Conservation (phyloP, 2,329 filamentous ascomycete species). For the Colletotrichum spinosum region DNA sequence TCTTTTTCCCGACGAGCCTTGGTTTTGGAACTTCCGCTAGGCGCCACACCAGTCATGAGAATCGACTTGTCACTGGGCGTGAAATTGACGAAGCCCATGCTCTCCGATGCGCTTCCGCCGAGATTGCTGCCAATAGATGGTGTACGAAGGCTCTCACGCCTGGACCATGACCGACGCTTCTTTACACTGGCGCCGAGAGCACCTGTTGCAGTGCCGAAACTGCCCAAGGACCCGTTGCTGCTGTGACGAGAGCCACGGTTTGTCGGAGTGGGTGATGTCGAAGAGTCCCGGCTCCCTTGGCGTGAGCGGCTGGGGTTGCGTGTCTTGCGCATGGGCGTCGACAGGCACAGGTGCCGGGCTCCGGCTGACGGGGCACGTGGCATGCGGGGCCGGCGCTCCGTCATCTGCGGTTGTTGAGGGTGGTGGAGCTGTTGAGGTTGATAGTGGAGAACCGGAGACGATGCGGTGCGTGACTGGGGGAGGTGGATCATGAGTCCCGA, state of each 20-base stretch:
- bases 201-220: conserved; percentile 45
- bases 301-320: conserved; percentile 49
- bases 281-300: conserved; percentile 39
- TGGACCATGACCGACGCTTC: conserved; percentile 46
- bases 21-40: conserved; percentile 91
- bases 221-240: conserved; percentile 50
- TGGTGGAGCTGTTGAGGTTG: conserved; percentile 38
- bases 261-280: conserved; percentile 53
- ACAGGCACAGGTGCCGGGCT: conserved; percentile 58
- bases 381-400: conserved; percentile 56
- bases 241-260: conserved; percentile 49
- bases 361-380: conserved; percentile 67
- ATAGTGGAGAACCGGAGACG: conserved; percentile 49
- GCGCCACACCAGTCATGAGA: conserved; percentile 90
- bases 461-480: conserved; percentile 57
- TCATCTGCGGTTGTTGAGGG: conserved; percentile 38
- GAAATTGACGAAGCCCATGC: conserved; percentile 85
- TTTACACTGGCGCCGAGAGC: conserved; percentile 55
- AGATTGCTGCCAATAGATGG: conserved; percentile 43
- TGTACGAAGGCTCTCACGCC: conserved; percentile 44
- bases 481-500: conserved; percentile 65
- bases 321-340: conserved; percentile 56
- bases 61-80: conserved; percentile 82
- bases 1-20: conserved; percentile 94
- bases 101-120: conserved; percentile 45